Conservation (phyloP, 139 green algal genomes). For the Chlorella sp. region DNA sequence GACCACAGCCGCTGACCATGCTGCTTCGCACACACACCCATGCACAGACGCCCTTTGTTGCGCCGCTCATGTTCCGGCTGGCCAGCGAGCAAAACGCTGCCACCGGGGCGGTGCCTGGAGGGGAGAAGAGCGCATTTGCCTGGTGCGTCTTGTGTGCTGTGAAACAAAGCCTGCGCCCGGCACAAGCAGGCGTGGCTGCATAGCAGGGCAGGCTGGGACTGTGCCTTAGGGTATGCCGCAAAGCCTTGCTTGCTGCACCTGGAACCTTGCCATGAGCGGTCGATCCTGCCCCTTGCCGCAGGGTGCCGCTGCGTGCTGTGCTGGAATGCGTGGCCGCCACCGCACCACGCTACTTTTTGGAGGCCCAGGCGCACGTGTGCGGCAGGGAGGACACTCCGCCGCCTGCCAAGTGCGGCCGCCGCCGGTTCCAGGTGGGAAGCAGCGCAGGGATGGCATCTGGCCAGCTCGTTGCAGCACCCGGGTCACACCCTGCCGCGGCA, state of each 20-base stretch:
- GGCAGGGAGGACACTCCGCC: slow-evolving; percentile 25
- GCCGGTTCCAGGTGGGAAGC: slow-evolving; percentile 26
- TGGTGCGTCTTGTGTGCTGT: slow-evolving; percentile 47
- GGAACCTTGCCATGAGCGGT: too few species aligned
- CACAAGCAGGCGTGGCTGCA: too few species aligned
- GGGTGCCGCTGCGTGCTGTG: slow-evolving; percentile 41
- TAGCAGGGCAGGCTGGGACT: too few species aligned
- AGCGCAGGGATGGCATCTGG: too few species aligned
- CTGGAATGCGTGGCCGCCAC: slow-evolving; percentile 24
- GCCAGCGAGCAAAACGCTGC: slow-evolving; percentile 43
- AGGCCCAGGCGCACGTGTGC: slow-evolving; percentile 5
- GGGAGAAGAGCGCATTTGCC: slow-evolving; percentile 54
- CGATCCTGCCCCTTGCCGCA: too few species aligned
- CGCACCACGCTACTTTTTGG: slow-evolving; percentile 37
- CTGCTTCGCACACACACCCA: too few species aligned
- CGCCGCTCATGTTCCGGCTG: slow-evolving; percentile 53
- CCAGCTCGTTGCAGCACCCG: too few species aligned
- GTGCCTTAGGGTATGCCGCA: too few species aligned
- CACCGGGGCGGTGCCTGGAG: slow-evolving; percentile 46
- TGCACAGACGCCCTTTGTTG: slow-evolving; percentile 34
- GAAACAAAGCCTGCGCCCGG: too few species aligned
- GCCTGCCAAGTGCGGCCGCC: background rate
- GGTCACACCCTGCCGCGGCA: too few species aligned
- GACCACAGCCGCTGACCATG: too few species aligned
- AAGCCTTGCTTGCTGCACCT: too few species aligned